phyloP scores from a whole-genome alignment of 805 yeast genomes.

The Monosporozyma aquatica region DNA sequence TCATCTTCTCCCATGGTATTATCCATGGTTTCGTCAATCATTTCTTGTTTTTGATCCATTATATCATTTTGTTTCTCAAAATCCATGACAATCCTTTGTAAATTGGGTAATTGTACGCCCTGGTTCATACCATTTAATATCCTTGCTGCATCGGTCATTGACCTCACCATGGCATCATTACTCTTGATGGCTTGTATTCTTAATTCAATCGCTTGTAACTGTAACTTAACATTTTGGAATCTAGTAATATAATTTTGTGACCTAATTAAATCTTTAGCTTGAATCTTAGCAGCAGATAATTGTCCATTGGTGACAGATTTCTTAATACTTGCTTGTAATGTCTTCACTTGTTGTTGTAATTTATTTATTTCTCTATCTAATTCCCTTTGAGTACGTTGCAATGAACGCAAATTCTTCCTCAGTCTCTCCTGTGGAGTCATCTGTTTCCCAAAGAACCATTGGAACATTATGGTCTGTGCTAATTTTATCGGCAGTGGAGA shows the following conservation, averaged over 20 bases:
- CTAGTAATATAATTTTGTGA: conserved; percentile 75
- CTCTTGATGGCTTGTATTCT: conserved; percentile 86
- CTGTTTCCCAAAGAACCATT: conserved; percentile 94
- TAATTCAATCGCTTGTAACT: conserved; percentile 85
- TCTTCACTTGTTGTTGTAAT: conserved; percentile 87
- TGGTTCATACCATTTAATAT: conserved; percentile 80
- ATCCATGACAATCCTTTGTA: conserved; percentile 86
- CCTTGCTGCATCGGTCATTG: conserved; percentile 90
- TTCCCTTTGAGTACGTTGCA: conserved; percentile 91
- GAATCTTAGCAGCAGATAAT: conserved; percentile 80
- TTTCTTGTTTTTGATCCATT: conserved; percentile 98
- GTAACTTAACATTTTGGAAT: conserved; percentile 89
- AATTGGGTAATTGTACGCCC: conserved; percentile 82
- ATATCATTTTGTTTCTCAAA: conserved; percentile 89
- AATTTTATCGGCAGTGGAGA: too few species aligned
- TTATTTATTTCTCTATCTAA: conserved; percentile 79
- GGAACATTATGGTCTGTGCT: conserved; percentile 40
- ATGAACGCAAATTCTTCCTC: conserved; percentile 89
- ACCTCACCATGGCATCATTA: conserved; percentile 88
- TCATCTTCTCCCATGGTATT: conserved; percentile 92
- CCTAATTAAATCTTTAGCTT: conserved; percentile 89
- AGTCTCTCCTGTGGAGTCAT: conserved; percentile 91
- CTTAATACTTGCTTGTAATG: conserved; percentile 74
- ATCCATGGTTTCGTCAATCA: conserved; percentile 97
- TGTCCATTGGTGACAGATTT: conserved; percentile 88